phyloP scores from a whole-genome alignment of 2,329 filamentous ascomycete species.

The Curvularia verruculosa region DNA sequence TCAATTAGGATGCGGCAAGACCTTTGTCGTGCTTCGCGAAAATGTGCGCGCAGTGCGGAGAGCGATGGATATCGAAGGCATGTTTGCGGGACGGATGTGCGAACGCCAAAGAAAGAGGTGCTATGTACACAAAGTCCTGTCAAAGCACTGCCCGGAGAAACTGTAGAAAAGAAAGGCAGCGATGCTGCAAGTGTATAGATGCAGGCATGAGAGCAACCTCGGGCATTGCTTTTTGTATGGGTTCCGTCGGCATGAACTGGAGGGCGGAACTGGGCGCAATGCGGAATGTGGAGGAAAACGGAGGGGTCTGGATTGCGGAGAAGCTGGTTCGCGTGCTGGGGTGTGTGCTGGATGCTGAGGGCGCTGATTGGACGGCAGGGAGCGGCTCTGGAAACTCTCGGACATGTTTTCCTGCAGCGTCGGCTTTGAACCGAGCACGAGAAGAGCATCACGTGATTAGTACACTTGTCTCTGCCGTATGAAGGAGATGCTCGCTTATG shows the following conservation, averaged over 20 bases:
- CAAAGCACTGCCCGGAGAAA: not conserved
- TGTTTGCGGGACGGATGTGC: conserved; percentile 12
- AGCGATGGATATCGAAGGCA: conserved; percentile 47
- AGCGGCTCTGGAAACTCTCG: conserved; percentile 18
- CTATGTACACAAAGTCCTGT: not conserved
- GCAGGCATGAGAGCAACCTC: conserved; percentile 11
- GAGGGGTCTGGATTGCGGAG: conserved; percentile 15
- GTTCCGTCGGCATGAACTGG: conserved; percentile 22
- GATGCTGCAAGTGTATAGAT: not conserved
- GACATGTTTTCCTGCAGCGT: conserved; percentile 15
- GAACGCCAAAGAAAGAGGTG: not conserved
- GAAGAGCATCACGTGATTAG: not conserved
- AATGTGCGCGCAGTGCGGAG: conserved; percentile 44
- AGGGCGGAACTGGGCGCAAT: conserved; percentile 16
- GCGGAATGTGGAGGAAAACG: conserved; percentile 25
- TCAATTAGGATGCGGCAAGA: conserved; percentile 1
- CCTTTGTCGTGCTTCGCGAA: conserved; percentile 44
- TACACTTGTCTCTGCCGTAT: not conserved
- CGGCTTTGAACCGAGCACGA: not conserved
- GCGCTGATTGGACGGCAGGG: conserved; percentile 18
- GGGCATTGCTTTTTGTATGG: conserved; percentile 19
- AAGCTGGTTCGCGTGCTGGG: conserved; percentile 12
- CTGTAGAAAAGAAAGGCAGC: not conserved
- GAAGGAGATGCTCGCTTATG: not conserved
- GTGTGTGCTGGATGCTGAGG: not conserved